phyloP scores from a whole-genome alignment of 257 asterid genomes.

The Capsicum rhomboideum region DNA sequence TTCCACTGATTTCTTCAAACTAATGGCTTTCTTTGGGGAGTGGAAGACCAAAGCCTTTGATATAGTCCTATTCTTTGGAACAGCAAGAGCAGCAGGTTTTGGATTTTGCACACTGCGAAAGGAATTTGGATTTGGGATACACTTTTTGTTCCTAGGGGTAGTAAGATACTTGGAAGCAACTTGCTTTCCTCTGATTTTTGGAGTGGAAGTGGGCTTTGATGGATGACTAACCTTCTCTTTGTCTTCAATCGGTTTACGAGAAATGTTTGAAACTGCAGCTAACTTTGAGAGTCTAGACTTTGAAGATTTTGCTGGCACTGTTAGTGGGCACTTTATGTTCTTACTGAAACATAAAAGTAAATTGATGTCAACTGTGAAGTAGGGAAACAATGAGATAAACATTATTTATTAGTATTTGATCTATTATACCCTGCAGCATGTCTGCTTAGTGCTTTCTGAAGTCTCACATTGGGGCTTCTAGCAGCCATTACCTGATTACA shows the following conservation, averaged over 20 bases:
- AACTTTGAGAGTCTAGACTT: constrained; percentile 51
- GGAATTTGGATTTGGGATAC: constrained; percentile 24
- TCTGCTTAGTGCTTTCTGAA: constrained; percentile 61
- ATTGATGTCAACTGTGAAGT: background rate
- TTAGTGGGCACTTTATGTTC: constrained; percentile 60
- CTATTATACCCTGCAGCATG: constrained; percentile 46
- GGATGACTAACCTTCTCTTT: constrained; percentile 28
- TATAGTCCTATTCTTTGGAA: constrained; percentile 30
- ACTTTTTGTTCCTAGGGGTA: constrained; percentile 67
- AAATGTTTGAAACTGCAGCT: constrained; percentile 48
- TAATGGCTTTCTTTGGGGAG: constrained; percentile 55
- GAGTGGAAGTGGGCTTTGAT: constrained; percentile 40
- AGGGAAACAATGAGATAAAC: background rate
- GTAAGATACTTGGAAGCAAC: constrained; percentile 93
- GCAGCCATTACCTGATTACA: constrained; percentile 86
- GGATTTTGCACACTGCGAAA: constrained; percentile 71
- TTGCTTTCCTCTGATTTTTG: constrained; percentile 49
- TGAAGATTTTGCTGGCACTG: constrained; percentile 83
- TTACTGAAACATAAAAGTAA: constrained; percentile 29
- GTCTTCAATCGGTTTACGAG: constrained; percentile 37
- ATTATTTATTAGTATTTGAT: background rate
- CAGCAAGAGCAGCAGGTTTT: constrained; percentile 33
- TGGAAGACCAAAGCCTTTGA: constrained; percentile 66
- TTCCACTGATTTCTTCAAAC: constrained; percentile 49
- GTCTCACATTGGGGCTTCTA: constrained; percentile 78